Conservation (phyloP, 768 basidiomycete genomes). For the Hericium rajendrae region DNA sequence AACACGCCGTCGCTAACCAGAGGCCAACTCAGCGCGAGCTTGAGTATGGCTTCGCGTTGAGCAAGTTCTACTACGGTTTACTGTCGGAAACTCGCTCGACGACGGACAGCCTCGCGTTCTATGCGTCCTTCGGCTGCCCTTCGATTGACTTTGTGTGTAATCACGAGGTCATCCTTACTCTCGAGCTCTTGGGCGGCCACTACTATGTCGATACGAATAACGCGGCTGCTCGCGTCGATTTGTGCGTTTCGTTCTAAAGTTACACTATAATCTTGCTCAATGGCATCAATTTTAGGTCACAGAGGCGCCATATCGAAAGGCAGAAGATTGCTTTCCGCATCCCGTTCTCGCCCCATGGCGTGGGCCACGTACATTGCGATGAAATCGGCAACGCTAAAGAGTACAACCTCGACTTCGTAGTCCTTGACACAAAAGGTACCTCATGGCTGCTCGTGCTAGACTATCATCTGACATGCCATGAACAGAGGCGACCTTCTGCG, state of each 20-base stretch:
- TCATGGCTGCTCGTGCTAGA: not conserved
- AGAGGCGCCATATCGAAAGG: not conserved
- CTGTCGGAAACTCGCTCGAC: slow-evolving; percentile 3
- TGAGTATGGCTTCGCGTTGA: slow-evolving; percentile 8
- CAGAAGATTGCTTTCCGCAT: not conserved
- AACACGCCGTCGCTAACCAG: not conserved
- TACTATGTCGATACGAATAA: slow-evolving; percentile 8
- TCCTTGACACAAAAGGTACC: not conserved
- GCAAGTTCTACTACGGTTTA: slow-evolving; percentile 7
- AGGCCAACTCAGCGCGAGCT: slow-evolving; percentile 2
- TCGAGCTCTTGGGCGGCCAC: slow-evolving; percentile 11
- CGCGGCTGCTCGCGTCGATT: not conserved
- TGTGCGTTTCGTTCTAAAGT: not conserved
- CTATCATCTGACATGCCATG: not conserved
- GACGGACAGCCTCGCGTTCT: slow-evolving; percentile 9
- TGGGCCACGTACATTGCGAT: not conserved
- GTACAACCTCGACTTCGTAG: not conserved
- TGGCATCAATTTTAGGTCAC: not conserved
- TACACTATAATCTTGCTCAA: not conserved
- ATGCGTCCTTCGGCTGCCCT: slow-evolving; percentile 11
- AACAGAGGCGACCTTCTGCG: not conserved
- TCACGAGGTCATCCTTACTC: slow-evolving; percentile 13
- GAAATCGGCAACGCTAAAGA: not conserved
- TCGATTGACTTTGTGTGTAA: slow-evolving; percentile 15
- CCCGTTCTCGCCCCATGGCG: not conserved